Conservation (phyloP, 2,329 filamentous ascomycete genomes). For the Elsinoe ampelina region DNA sequence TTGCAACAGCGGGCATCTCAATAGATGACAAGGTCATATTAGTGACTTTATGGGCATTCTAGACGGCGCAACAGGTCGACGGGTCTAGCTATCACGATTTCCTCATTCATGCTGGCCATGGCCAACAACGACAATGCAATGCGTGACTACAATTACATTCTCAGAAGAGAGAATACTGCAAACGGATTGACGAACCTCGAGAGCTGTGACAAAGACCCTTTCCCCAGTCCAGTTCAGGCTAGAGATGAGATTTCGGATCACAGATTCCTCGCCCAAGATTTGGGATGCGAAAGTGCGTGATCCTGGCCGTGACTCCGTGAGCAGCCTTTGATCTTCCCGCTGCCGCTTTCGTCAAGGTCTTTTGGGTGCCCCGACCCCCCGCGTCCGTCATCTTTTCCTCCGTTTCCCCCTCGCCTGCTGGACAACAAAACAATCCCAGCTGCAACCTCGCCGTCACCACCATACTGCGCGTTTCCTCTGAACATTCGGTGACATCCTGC, state of each 20-base stretch:
- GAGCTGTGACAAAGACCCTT: too few species aligned
- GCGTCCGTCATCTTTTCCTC: not conserved
- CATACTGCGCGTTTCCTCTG: not conserved
- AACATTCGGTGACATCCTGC: not conserved
- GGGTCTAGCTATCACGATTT: not conserved
- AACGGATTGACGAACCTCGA: too few species aligned
- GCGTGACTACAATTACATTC: too few species aligned
- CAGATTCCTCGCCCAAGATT: not conserved
- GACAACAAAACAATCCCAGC: constrained; percentile 1
- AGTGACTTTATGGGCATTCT: not conserved
- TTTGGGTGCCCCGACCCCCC: not conserved
- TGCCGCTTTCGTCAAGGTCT: not conserved
- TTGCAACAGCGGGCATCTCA: not conserved
- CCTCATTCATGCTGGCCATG: not conserved
- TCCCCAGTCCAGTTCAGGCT: not conserved
- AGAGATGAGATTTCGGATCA: not conserved
- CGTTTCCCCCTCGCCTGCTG: not conserved
- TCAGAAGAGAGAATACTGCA: too few species aligned
- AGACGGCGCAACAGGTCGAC: not conserved
- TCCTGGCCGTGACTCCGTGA: not conserved
- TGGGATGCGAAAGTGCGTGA: not conserved
- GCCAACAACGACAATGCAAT: too few species aligned
- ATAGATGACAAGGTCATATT: not conserved
- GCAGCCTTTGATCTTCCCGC: not conserved
- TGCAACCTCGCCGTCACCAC: not conserved